These are phyloP conservation scores for Rhexocercosporidium sp. DNA, from an alignment of 2,329 filamentous ascomycete species.

Conservation along the genomic window DNA sequence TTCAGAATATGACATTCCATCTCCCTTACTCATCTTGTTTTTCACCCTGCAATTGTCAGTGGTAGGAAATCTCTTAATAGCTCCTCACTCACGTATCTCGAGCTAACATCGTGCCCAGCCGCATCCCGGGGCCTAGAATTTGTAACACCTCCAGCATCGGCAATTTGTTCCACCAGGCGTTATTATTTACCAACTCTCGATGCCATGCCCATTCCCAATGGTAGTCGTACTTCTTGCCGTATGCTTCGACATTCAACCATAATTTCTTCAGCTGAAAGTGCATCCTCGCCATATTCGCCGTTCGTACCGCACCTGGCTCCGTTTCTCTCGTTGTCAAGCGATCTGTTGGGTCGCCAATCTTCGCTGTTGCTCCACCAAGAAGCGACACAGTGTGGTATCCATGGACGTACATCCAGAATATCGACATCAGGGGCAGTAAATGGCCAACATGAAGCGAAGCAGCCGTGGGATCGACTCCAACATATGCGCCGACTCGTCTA, in stretches of 20 bases:
- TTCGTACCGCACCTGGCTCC: slow-evolving; percentile 56
- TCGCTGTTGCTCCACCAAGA: slow-evolving; percentile 75
- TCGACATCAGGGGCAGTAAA: slow-evolving; percentile 78
- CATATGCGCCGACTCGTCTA: slow-evolving; percentile 75
- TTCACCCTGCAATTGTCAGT: slow-evolving; percentile 61
- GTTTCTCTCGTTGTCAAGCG: slow-evolving; percentile 66
- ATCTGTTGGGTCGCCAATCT: slow-evolving; percentile 79
- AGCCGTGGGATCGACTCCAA: slow-evolving; percentile 83
- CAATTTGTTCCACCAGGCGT: slow-evolving; percentile 77
- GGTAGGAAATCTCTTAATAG: background rate
- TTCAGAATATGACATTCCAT: slow-evolving; percentile 93
- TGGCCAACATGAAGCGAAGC: slow-evolving; percentile 82
- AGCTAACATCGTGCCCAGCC: slow-evolving; percentile 85
- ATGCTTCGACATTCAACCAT: slow-evolving; percentile 73
- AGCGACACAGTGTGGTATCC: slow-evolving; percentile 72
- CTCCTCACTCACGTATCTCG: slow-evolving; percentile 75
- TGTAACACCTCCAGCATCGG: slow-evolving; percentile 76
- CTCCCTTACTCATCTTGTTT: slow-evolving; percentile 79
- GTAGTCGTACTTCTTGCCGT: slow-evolving; percentile 70
- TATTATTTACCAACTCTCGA: slow-evolving; percentile 78
- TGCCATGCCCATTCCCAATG: slow-evolving; percentile 69
- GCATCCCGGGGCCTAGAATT: slow-evolving; percentile 73
- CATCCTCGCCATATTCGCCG: slow-evolving; percentile 70
- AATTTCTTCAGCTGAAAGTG: slow-evolving; percentile 73
- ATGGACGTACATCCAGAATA: slow-evolving; percentile 84